Evolutionary conservation across 2,329 filamentous ascomycete genomes (phyloP), one percentile per base, ranked within the genome.

Genomic region (Arthrobotrys pseudoclavata): DNA sequence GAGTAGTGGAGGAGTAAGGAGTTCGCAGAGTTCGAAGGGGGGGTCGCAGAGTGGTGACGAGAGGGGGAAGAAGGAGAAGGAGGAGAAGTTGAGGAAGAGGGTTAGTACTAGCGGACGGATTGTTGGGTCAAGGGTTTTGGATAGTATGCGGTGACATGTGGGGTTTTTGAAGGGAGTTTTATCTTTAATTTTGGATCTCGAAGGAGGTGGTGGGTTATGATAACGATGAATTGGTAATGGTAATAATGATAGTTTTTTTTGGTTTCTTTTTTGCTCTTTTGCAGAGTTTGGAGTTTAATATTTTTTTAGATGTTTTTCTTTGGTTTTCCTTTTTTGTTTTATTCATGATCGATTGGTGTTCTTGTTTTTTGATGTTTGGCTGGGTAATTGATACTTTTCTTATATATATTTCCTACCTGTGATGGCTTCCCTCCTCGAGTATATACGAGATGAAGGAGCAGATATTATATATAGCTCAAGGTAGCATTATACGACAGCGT

Each of bases 41-140:
- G 76, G 80, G 5, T 79, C 70, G 26, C 75, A 74, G 29, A 53
- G 68, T 29, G 55, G 66, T 13, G 63, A 74, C 82, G 62, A 84
- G 83, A 64, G 88, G 89, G 63, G 66, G 18, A 86, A 85, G 80
- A 82, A 88, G 64, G 86, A 88, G 81, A 89, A 87, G 82, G 91
- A 94, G 81, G 85, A 87, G 24, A 89, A 90, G 78, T 83, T 95
- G 76, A 91, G 93, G 83, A 96, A 96, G 85, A 87, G 92, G 77
- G 90, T 92, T 79, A 94, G 92, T 82, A 92, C 91, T 26, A 92
- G 92, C 55, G 92, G 92, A 57, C 87, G 91, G 80, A 86, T 95
- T 55, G 74, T 77, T 15, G 50, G 61, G 37, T 66, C 74, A 13
- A 67, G 67, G 55, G 55, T 77, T 45, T 55, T 77, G 72, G 72